These are phyloP conservation scores for Cryptosporidium felis DNA, from an alignment of 169 alveolate genomes.

Conservation along the genomic window DNA sequence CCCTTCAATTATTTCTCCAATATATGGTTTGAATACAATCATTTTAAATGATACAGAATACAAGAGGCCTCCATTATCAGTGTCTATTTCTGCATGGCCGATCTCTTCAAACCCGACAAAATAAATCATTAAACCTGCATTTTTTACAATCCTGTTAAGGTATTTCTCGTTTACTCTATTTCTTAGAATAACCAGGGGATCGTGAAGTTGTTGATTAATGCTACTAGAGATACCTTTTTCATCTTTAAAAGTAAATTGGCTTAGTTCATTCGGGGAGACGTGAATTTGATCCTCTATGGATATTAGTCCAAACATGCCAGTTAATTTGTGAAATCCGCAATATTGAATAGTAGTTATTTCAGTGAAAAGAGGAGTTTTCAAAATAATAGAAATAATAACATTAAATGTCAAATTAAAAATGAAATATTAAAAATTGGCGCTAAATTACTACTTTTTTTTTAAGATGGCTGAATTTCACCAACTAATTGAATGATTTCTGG, in stretches of 20 bases:
- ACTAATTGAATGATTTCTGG: too few relatives aligned
- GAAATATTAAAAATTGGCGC: too few relatives aligned
- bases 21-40: constrained; percentile 51
- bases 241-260: background rate
- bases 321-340: too few relatives aligned
- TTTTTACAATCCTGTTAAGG: constrained; percentile 24
- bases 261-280: constrained; percentile 22
- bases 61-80: constrained; percentile 22
- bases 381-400: too few relatives aligned
- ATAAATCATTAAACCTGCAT: constrained; percentile 40
- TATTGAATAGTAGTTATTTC: too few relatives aligned
- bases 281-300: constrained; percentile 32
- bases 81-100: constrained; percentile 55
- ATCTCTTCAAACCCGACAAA: constrained; percentile 32
- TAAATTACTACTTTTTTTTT: too few relatives aligned
- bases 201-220: background rate
- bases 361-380: too few relatives aligned
- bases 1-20: constrained; percentile 54
- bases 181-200: constrained; percentile 12
- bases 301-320: constrained; percentile 44
- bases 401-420: too few relatives aligned
- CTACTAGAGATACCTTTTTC: background rate
- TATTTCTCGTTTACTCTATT: constrained; percentile 52
- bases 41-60: constrained; percentile 34
- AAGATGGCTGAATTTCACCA: too few relatives aligned